Conservation (phyloP, 805 yeast genomes). For the Starmerella powellii region DNA sequence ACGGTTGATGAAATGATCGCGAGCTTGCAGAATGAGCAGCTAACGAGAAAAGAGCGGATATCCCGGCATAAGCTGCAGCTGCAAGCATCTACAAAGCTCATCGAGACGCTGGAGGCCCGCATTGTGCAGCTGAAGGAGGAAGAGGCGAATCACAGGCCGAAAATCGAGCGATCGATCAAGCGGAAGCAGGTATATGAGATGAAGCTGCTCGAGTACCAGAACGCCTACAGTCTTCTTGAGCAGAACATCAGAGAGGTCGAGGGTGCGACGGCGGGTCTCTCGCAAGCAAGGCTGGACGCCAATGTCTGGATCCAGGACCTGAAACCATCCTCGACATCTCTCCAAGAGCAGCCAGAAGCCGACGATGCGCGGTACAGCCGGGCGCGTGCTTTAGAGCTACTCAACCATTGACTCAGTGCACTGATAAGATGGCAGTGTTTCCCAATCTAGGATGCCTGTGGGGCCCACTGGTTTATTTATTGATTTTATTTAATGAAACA, state of each 20-base stretch:
- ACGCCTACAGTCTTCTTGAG: background rate
- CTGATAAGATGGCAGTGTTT: too few species aligned
- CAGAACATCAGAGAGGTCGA: conserved; percentile 1
- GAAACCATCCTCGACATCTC: background rate
- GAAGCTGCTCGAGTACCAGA: conserved; percentile 1
- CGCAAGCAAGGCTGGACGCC: background rate
- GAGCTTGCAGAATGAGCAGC: background rate
- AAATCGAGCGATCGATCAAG: background rate
- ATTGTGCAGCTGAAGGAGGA: background rate
- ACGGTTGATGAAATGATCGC: background rate
- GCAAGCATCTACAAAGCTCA: background rate
- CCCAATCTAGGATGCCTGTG: too few species aligned
- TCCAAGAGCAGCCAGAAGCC: background rate
- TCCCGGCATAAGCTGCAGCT: background rate
- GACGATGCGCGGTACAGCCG: too few species aligned
- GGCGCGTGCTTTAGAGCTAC: too few species aligned
- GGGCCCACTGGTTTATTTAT: too few species aligned
- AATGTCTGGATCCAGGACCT: background rate
- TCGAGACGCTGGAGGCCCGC: background rate
- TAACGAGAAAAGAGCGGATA: background rate
- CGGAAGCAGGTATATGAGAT: background rate
- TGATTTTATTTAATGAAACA: too few species aligned
- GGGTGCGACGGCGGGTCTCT: background rate
- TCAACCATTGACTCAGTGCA: too few species aligned
- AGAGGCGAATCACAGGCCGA: background rate